A percentile compares a stretch with the other conserved stretches of the same genome.
phyloP scores from a whole-genome alignment of 108 stramenopile species.

The Licmophora abbreviata region DNA sequence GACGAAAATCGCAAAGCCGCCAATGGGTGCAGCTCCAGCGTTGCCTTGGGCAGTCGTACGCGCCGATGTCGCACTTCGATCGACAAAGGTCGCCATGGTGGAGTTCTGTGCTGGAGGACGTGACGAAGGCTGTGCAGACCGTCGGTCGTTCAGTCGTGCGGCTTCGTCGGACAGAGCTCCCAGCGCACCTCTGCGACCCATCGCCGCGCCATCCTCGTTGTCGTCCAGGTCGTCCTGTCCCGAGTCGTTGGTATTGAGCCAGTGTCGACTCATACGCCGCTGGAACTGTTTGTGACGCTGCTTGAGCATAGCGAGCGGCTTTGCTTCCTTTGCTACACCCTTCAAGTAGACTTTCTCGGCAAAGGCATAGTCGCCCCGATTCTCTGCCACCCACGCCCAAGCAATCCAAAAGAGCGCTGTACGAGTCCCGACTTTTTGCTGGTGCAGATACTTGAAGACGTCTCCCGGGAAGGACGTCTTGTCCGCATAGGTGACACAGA shows the following conservation, averaged over 20 bases:
- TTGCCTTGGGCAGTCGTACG: constrained; percentile 5
- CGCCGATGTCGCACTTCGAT: constrained; percentile 7
- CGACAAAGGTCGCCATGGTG: constrained; percentile 4
- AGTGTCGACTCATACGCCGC: constrained; percentile 73
- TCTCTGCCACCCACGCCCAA: constrained; percentile 58
- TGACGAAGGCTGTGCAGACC: not conserved
- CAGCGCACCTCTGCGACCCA: constrained; percentile 20
- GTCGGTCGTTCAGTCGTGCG: constrained; percentile 38
- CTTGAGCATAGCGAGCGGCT: constrained; percentile 55
- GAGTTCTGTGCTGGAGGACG: not conserved
- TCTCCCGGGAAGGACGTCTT: constrained; percentile 50
- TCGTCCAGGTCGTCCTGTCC: constrained; percentile 34
- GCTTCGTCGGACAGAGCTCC: constrained; percentile 38
- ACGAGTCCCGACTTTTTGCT: constrained; percentile 48
- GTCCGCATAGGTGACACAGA: constrained; percentile 77
- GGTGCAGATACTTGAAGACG: constrained; percentile 68
- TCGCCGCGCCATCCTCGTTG: constrained; percentile 21
- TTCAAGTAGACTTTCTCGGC: constrained; percentile 55
- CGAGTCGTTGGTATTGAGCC: constrained; percentile 45
- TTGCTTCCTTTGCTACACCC: constrained; percentile 56
- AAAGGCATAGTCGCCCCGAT: constrained; percentile 41
- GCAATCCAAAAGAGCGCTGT: constrained; percentile 63
- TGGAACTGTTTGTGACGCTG: constrained; percentile 73
- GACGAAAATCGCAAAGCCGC: constrained; percentile 51
- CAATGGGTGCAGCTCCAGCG: constrained; percentile 4